Conservation (phyloP, 345 rosid species). For the Chamaenerion angustifolium region DNA sequence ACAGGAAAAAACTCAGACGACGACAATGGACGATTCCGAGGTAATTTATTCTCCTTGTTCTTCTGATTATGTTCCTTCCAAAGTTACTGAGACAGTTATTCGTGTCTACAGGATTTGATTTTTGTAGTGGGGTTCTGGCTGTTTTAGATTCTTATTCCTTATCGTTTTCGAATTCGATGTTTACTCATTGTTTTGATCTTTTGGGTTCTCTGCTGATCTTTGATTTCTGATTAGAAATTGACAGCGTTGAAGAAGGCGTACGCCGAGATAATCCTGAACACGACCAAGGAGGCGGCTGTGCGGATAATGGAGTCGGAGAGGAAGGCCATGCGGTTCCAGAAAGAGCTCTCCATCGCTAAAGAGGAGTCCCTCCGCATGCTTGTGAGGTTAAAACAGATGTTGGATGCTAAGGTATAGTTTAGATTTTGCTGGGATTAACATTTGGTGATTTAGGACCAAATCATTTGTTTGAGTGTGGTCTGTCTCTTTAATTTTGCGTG, state of each 20-base stretch:
- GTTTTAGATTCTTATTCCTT: too few relatives aligned
- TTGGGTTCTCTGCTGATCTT: not conserved
- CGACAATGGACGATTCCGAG: constrained; percentile 21
- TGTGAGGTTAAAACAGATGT: constrained; percentile 42
- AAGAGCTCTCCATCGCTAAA: constrained; percentile 36
- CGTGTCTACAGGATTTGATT: not conserved
- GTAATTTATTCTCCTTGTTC: not conserved
- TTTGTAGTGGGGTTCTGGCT: not conserved
- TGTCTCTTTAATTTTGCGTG: too few relatives aligned
- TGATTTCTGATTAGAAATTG: constrained; percentile 22
- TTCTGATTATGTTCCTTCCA: not conserved
- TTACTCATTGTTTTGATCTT: too few relatives aligned
- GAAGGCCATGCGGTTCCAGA: constrained; percentile 26
- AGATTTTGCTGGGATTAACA: not conserved
- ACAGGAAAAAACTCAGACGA: not conserved
- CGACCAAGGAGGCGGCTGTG: constrained; percentile 57
- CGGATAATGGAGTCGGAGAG: constrained; percentile 41
- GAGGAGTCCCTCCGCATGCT: constrained; percentile 53
- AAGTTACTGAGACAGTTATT: not conserved
- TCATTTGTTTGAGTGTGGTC: not conserved
- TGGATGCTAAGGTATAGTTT: constrained; percentile 41
- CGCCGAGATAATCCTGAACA: constrained; percentile 63
- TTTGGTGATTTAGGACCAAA: not conserved
- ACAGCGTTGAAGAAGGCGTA: constrained; percentile 62
- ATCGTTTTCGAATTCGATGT: too few relatives aligned